phyloP scores from a whole-genome alignment of 352 stramenopile species.

The Phytophthora boehmeriae region DNA sequence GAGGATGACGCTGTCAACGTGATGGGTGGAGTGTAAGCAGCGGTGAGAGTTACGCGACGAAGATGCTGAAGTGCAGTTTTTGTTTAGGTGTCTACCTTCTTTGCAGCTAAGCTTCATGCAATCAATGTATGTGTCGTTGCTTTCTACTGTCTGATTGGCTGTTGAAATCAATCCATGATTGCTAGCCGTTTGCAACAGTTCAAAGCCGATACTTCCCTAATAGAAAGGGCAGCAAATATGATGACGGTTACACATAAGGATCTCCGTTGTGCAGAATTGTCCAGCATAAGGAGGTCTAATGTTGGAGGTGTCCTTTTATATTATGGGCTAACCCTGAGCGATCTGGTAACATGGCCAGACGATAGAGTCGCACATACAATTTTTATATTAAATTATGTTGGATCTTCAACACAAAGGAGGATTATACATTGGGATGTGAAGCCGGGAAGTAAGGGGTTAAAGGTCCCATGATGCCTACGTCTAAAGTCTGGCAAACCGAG shows the following conservation, averaged over 20 bases:
- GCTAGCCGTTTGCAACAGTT: neutral
- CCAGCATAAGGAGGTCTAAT: neutral
- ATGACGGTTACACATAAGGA: neutral
- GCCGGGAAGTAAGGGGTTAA: neutral
- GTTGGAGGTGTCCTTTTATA: neutral
- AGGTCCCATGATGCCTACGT: constrained; percentile 11
- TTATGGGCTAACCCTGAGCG: neutral
- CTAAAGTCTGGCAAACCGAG: constrained; percentile 6
- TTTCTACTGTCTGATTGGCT: neutral
- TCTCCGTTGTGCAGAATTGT: neutral
- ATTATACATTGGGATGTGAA: neutral
- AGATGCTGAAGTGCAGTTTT: too few species aligned
- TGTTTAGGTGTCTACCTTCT: too few species aligned
- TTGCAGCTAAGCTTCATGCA: neutral
- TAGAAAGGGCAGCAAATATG: neutral
- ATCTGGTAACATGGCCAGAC: neutral
- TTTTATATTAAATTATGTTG: constrained; percentile 1
- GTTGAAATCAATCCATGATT: too few species aligned
- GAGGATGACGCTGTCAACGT: neutral
- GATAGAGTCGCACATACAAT: neutral
- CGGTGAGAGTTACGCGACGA: too few species aligned
- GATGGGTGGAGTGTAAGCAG: too few species aligned
- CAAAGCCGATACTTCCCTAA: neutral
- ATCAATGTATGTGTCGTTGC: neutral
- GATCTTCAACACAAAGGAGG: neutral